Evolutionary conservation across 805 yeast genomes (phyloP), one percentile per base, ranked within the genome.

Genomic region (Ogataea minuta): DNA sequence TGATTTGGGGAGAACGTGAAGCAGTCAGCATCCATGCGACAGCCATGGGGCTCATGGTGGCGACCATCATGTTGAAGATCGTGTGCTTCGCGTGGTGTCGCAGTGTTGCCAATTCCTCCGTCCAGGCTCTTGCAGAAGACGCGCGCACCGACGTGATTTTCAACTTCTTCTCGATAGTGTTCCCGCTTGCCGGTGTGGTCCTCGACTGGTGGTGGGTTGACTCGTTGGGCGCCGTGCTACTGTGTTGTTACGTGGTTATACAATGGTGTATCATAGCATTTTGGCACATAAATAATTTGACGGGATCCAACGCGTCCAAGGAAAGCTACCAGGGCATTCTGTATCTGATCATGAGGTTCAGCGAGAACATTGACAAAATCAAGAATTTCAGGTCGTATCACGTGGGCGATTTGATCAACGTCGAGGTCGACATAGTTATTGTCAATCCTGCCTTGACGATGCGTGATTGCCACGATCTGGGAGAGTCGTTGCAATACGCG

Each of bases 61-160:
- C 72, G 12, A 85, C 95, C 0, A 78, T 84, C 13, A 52, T 74
- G 4, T 67, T 75, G 20, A 84, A 84, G 53, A 49, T 79, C 5
- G 70, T 67, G 1, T 79, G 88, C 50, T 85, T 76, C 70, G 20
- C 74, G 9, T 76, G 84, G 77, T 84, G 91, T 54, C 64, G 72
- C 27, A 61, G 67, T 10, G 72, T 82, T 44, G 63, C 70, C 12
- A 80, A 87, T 11, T 74, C 82, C 12, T 78, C 89, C 0, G 81
- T 85, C 2, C 83, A 79, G 53, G 95, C 95, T 0, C 64, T 84
- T 39, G 86, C 90, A 2, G 91, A 84, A 59, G 95, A 85, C 61
- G 93, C 93, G 0, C 68, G 72, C 60, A 84, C 90, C 1, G 95
- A 85, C 59, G 74, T 84, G 23, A 72, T 84, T 3, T 84, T 84